Percentiles rank a stretch among this genome's conserved stretches.
phyloP scores from a whole-genome alignment of 2,329 filamentous ascomycete genomes.

The Talaromyces sp. region DNA sequence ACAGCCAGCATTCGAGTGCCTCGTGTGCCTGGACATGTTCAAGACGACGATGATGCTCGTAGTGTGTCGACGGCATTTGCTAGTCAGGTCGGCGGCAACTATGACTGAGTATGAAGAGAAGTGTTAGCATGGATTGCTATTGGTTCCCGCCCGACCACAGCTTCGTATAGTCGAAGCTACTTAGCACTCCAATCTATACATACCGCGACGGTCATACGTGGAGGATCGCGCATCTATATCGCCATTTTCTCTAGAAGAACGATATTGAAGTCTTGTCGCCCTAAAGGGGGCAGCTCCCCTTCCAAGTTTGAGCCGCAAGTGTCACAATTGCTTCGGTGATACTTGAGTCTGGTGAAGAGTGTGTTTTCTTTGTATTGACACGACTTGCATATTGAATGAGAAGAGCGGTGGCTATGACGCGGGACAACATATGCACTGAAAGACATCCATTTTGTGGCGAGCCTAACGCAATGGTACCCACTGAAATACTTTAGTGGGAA shows the following conservation, averaged over 20 bases:
- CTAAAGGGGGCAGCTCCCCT: neutral
- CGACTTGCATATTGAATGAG: neutral
- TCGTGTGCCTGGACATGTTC: constrained; percentile 36
- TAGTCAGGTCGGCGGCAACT: constrained; percentile 74
- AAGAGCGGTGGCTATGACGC: neutral
- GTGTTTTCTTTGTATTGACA: neutral
- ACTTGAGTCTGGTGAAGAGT: neutral
- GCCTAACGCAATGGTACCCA: neutral
- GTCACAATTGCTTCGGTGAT: neutral
- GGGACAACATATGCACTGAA: neutral
- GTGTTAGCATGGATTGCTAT: neutral
- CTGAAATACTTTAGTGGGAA: neutral
- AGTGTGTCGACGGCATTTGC: constrained; percentile 96
- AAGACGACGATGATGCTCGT: constrained; percentile 84
- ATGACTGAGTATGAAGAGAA: constrained; percentile 47
- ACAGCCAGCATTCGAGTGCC: constrained; percentile 45
- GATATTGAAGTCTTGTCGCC: neutral
- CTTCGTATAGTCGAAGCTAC: neutral
- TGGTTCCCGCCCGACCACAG: neutral
- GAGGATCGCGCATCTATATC: neutral
- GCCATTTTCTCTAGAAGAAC: neutral
- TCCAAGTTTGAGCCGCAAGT: neutral
- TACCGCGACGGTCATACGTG: neutral
- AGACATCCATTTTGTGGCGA: neutral
- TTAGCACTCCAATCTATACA: neutral